These are phyloP conservation scores for Darksidea phi DNA, from an alignment of 495 filamentous ascomycete genomes.

Conservation along the genomic window DNA sequence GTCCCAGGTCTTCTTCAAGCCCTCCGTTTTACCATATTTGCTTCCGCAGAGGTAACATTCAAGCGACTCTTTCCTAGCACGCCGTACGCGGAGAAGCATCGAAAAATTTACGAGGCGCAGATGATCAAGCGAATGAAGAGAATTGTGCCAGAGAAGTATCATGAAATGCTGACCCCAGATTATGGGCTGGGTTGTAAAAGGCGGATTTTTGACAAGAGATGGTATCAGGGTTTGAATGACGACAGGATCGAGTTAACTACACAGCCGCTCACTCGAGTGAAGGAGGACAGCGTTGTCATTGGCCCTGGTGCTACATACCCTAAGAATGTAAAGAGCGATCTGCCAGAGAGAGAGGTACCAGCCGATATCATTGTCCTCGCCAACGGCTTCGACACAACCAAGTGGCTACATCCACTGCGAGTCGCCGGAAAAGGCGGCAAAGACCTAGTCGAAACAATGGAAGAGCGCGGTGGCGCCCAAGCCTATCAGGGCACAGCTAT, in stretches of 20 bases:
- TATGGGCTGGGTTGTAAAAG: constrained; percentile 63
- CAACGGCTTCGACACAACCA: constrained; percentile 45
- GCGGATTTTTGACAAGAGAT: constrained; percentile 54
- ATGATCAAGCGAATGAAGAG: constrained; percentile 52
- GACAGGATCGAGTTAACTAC: constrained; percentile 59
- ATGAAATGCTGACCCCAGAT: constrained; percentile 62
- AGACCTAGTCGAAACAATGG: constrained; percentile 55
- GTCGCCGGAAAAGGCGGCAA: constrained; percentile 51
- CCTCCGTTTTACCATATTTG: constrained; percentile 44
- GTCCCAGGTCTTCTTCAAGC: constrained; percentile 49
- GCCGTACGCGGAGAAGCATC: constrained; percentile 27
- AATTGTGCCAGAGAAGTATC: constrained; percentile 58
- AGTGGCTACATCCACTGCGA: constrained; percentile 44
- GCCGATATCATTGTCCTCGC: constrained; percentile 47
- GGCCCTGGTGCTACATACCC: constrained; percentile 55
- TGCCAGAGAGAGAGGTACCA: constrained; percentile 44
- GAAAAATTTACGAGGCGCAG: constrained; percentile 45
- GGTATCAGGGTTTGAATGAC: constrained; percentile 56
- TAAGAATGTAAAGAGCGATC: constrained; percentile 5
- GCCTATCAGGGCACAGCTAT: constrained; percentile 65
- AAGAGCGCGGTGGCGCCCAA: constrained; percentile 55
- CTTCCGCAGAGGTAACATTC: constrained; percentile 42
- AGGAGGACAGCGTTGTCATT: constrained; percentile 52
- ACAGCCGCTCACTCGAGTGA: constrained; percentile 51
- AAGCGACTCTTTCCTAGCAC: constrained; percentile 33